Evolutionary conservation across 2,329 filamentous ascomycete species (phyloP).

Genomic region (Elsinoe arachidis): DNA sequence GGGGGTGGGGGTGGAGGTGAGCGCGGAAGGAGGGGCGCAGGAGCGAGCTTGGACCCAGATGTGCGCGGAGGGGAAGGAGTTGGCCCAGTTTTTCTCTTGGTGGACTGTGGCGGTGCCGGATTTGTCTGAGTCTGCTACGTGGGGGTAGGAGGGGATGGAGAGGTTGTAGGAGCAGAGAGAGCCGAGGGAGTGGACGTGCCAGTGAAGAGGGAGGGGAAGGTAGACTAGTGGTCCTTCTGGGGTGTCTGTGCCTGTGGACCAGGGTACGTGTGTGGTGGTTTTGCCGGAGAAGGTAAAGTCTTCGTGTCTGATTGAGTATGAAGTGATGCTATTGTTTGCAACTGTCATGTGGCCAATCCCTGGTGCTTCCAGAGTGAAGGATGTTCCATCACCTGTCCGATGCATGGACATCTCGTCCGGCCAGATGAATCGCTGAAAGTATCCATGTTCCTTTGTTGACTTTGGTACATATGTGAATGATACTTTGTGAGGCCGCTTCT

Average conservation of each 20-base stretch:
- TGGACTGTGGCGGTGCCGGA: constrained; percentile 34
- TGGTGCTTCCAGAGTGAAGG: constrained; percentile 34
- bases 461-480: constrained; percentile 43
- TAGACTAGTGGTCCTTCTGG: constrained; percentile 39
- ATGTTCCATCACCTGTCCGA: constrained; percentile 21
- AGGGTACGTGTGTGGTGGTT: constrained; percentile 32
- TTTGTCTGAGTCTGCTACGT: constrained; percentile 19
- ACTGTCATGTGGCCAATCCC: constrained; percentile 33
- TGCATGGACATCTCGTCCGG: constrained; percentile 33
- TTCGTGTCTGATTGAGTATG: constrained; percentile 27
- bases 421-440: constrained; percentile 37
- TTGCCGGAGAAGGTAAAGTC: constrained; percentile 35
- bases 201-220: constrained; percentile 42
- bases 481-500: constrained; percentile 34
- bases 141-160: constrained; percentile 27
- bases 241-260: constrained; percentile 30
- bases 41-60: constrained; percentile 34
- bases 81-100: constrained; percentile 46
- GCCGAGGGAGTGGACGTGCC: constrained; percentile 42
- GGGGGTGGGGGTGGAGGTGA: background rate
- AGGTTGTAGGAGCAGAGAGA: constrained; percentile 35
- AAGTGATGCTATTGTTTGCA: constrained; percentile 29
- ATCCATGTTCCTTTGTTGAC: constrained; percentile 20
- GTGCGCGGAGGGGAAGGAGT: constrained; percentile 37
- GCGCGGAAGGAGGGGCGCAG: constrained; percentile 8